A percentile compares a stretch with the other conserved stretches of the same genome.
These are phyloP conservation scores for Coelastrella sp. DNA, from an alignment of 139 green algal genomes.

Conservation along the genomic window DNA sequence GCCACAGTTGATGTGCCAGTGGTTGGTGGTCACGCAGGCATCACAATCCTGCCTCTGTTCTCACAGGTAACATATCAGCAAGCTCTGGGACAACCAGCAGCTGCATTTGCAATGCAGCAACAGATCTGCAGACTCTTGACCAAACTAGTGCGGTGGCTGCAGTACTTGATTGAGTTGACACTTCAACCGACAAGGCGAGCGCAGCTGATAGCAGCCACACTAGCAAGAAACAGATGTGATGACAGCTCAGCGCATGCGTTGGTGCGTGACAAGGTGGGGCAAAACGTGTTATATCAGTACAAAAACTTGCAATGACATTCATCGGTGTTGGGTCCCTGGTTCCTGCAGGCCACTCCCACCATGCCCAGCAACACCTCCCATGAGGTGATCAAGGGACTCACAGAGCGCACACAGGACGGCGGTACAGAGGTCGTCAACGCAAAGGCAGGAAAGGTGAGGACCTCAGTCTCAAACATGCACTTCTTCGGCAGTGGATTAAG, in stretches of 20 bases:
- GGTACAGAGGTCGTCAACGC: constrained; percentile 98
- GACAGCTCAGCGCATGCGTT: too few relatives aligned
- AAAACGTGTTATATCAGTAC: too few relatives aligned
- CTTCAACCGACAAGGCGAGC: too few relatives aligned
- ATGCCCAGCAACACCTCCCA: constrained; percentile 72
- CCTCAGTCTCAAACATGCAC: too few relatives aligned
- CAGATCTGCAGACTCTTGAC: background rate
- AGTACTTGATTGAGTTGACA: too few relatives aligned
- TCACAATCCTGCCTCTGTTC: constrained; percentile 99
- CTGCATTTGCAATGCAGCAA: too few relatives aligned
- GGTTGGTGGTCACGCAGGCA: constrained; percentile 96
- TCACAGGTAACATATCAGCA: constrained; percentile 80
- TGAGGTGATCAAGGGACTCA: constrained; percentile 93
- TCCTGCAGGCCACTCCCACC: constrained; percentile 67
- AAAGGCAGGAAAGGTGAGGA: constrained; percentile 86
- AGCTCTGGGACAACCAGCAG: background rate
- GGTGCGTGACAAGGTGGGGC: too few relatives aligned
- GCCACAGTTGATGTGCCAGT: constrained; percentile 95
- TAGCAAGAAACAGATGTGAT: too few relatives aligned
- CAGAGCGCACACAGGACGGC: constrained; percentile 98
- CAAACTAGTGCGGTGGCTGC: background rate
- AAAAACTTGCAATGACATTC: too few relatives aligned
- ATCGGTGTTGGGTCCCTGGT: background rate
- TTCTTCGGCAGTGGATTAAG: too few relatives aligned
- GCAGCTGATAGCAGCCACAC: too few relatives aligned